A percentile compares a stretch with the other conserved stretches of the same genome.
phyloP scores from a whole-genome alignment of 441 rosid genomes.

The Adansonia rubrostipa region DNA sequence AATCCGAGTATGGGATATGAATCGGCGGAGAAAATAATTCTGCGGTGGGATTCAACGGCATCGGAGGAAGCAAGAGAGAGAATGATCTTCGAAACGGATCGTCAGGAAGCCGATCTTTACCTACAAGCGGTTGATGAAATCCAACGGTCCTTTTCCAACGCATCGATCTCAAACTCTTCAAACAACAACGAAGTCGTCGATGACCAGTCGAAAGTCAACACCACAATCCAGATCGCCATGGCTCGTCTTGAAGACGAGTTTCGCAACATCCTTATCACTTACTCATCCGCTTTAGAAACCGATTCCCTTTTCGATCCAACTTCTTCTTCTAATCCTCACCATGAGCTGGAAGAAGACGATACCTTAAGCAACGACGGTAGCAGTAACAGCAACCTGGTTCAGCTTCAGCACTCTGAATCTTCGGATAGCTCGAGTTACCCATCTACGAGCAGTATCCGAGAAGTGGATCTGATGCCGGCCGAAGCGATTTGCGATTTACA shows the following conservation, averaged over 20 bases:
- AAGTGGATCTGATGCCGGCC: conserved; percentile 68
- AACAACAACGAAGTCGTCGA: conserved; percentile 25
- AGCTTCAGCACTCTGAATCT: conserved; percentile 34
- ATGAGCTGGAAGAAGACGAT: conserved; percentile 39
- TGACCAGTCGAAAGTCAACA: conserved; percentile 51
- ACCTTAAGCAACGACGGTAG: conserved; percentile 10
- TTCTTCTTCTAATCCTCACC: conserved; percentile 35
- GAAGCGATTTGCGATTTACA: conserved; percentile 52
- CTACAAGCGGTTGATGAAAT: conserved; percentile 79
- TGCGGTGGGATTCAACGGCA: conserved; percentile 81
- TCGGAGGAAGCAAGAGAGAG: conserved; percentile 78
- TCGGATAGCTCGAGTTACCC: conserved; percentile 49
- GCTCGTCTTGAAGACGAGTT: conserved; percentile 94
- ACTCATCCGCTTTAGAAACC: conserved; percentile 52
- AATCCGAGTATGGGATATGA: conserved; percentile 38
- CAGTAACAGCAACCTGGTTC: conserved; percentile 24
- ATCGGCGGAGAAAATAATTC: conserved; percentile 74
- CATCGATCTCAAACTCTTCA: conserved; percentile 43
- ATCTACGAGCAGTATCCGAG: conserved; percentile 73
- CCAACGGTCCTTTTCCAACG: conserved; percentile 59
- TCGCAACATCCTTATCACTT: conserved; percentile 66
- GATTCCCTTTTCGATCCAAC: conserved; percentile 51
- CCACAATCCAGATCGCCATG: conserved; percentile 86
- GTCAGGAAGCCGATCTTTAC: conserved; percentile 76
- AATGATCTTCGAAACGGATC: conserved; percentile 77